Base-by-base conservation (phyloP, 108 stramenopile genomes). In the Discostella stelligeroides region DNA sequence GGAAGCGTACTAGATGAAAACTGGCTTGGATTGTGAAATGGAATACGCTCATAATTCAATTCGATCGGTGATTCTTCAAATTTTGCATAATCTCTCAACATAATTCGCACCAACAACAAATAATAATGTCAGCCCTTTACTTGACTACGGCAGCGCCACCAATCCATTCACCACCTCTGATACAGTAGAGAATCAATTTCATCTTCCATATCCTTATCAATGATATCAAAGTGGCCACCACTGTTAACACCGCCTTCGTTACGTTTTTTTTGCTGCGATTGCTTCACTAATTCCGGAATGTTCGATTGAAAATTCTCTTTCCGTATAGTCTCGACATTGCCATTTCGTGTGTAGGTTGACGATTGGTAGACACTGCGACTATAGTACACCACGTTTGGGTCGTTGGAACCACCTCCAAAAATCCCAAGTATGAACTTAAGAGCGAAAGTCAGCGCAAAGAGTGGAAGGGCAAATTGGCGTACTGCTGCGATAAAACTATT, bases 291-390 rank as follows among this genome's bases (percentile, higher is more conserved):
- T 47, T 71, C 72, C 1, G 82, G 82, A 18, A 79, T 69, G 38
- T 82, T 82, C 0, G 82, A 75, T 40, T 74, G 63, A 48, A 82
- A 73, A 54, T 49, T 75, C 21, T 75, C 78, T 63, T 79, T 79
- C 20, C 67, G 62, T 14, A 15, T 79, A 9, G 73, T 79, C 56
- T 79, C 78, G 20, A 82, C 61, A 48, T 75, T 79, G 20, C 82
- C 82, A 79, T 82, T 78, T 62, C 41, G 41, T 14, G 59, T 41
- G 40, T 79, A 79, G 1, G 64, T 65, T 18, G 68, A 74, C 14
- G 59, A 75, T 79, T 79, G 62, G 66, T 79, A 79, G 12, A 75
- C 68, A 66, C 73, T 82, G n/a, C 42, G 49, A 47, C 78, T 73
- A 56, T 82, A 82, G 30, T 75, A 82, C 11, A 82, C 68, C 24